Evolutionary conservation across 495 filamentous ascomycete genomes (phyloP).

Genomic region (Halenospora varia): DNA sequence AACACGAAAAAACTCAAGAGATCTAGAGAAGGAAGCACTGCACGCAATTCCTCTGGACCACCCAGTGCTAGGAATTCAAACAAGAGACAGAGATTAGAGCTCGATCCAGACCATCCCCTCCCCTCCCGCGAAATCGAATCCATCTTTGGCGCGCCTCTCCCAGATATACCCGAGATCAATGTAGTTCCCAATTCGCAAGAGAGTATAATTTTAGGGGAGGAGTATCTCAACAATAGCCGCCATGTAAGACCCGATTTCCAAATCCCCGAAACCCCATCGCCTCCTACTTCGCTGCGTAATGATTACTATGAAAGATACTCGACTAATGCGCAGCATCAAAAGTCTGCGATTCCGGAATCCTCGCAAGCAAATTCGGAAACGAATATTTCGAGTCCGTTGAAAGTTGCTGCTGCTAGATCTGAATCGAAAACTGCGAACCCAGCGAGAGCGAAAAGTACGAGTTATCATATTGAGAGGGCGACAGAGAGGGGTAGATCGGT

Average conservation of each 20-base stretch:
- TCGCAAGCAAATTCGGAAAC: neutral
- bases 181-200: conserved; percentile 21
- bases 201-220: neutral
- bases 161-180: neutral
- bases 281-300: conserved; percentile 7
- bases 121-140: conserved; percentile 15
- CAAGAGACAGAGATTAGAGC: conserved; percentile 20
- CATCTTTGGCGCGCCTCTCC: neutral
- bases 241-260: conserved; percentile 15
- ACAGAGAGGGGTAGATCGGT: conserved; percentile 21
- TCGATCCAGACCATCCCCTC: conserved; percentile 23
- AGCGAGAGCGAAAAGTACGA: conserved; percentile 18
- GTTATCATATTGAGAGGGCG: conserved; percentile 21
- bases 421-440: conserved; percentile 2
- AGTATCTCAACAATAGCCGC: neutral
- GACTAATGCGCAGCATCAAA: conserved; percentile 10
- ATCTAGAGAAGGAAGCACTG: conserved; percentile 8
- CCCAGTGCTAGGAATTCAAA: conserved; percentile 8
- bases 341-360: conserved; percentile 3
- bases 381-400: conserved; percentile 1
- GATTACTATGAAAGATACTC: neutral
- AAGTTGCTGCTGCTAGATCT: conserved; percentile 1
- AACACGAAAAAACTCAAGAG: conserved; percentile 12
- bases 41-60: conserved; percentile 1
- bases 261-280: conserved; percentile 16